Evolutionary conservation across 1,139 yeast genomes (phyloP).

Genomic region (Yamadazyma trypodendri): DNA sequence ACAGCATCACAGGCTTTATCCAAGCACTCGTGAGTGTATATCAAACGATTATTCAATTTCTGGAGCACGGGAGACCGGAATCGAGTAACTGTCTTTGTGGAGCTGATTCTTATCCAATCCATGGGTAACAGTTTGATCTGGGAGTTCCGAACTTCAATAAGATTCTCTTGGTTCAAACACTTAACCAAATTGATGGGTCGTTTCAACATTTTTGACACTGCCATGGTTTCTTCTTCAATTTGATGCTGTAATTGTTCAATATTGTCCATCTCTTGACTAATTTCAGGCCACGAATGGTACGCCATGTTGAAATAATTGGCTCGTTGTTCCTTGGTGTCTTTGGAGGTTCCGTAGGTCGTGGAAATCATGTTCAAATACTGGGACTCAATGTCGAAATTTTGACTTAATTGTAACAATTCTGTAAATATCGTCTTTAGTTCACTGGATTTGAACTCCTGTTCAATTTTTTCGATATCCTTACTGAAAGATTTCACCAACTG

Average conservation of each 20-base stretch:
- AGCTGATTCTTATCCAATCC: slow-evolving; percentile 74
- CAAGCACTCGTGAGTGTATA: slow-evolving; percentile 63
- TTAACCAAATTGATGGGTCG: slow-evolving; percentile 58
- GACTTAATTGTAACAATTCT: slow-evolving; percentile 19
- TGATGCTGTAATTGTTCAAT: slow-evolving; percentile 44
- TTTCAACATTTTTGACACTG: slow-evolving; percentile 45
- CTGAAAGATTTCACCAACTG: slow-evolving; percentile 27
- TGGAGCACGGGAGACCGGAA: slow-evolving; percentile 64
- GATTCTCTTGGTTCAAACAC: slow-evolving; percentile 62
- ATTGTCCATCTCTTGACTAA: slow-evolving; percentile 37
- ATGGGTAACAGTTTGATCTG: slow-evolving; percentile 57
- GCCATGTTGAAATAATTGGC: slow-evolving; percentile 53
- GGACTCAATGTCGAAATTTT: slow-evolving; percentile 20
- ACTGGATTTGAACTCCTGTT: slow-evolving; percentile 19
- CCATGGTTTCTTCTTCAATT: slow-evolving; percentile 50
- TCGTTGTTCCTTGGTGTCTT: slow-evolving; percentile 38
- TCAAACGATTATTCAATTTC: slow-evolving; percentile 52
- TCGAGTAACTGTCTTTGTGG: slow-evolving; percentile 69
- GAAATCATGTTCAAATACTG: slow-evolving; percentile 54
- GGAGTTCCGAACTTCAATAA: slow-evolving; percentile 70
- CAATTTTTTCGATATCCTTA: slow-evolving; percentile 14
- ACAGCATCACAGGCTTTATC: slow-evolving; percentile 54
- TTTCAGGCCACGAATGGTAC: slow-evolving; percentile 38
- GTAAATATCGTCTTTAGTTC: slow-evolving; percentile 24
- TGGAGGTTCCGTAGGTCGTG: slow-evolving; percentile 50